Conservation (phyloP, 768 basidiomycete genomes). For the Calocybe cyanea region DNA sequence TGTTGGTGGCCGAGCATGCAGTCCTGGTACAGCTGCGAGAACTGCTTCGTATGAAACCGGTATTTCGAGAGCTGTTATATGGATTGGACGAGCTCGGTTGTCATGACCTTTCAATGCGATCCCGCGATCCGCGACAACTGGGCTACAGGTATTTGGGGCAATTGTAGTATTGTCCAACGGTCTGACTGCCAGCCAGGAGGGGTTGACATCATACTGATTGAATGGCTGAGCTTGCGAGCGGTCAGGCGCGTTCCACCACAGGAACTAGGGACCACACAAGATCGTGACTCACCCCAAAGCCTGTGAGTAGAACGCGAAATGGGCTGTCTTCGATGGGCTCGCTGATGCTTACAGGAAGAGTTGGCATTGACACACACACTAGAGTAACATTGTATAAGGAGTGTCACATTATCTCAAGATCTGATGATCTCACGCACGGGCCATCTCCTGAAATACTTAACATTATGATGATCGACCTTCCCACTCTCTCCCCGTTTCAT, state of each 20-base stretch:
- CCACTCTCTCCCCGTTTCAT: slow-evolving; percentile 42
- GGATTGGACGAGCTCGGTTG: slow-evolving; percentile 37
- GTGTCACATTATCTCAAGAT: slow-evolving; percentile 1
- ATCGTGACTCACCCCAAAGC: slow-evolving; percentile 46
- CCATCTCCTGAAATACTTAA: slow-evolving; percentile 5
- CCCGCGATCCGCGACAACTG: slow-evolving; percentile 21
- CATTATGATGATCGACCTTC: slow-evolving; percentile 28
- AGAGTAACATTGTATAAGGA: too few species aligned
- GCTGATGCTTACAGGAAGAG: slow-evolving; percentile 18
- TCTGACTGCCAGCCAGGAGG: slow-evolving; percentile 69
- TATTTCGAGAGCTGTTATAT: slow-evolving; percentile 56
- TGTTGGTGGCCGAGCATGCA: slow-evolving; percentile 61
- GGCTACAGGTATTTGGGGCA: slow-evolving; percentile 30
- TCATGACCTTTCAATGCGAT: slow-evolving; percentile 14
- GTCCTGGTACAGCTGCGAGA: slow-evolving; percentile 47
- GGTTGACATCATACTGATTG: slow-evolving; percentile 52
- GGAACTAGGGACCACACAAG: slow-evolving; percentile 1
- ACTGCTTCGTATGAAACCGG: slow-evolving; percentile 60
- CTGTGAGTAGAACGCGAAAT: slow-evolving; percentile 46
- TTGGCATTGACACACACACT: slow-evolving; percentile 27
- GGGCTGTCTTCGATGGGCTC: slow-evolving; percentile 27
- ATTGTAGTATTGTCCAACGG: slow-evolving; percentile 57
- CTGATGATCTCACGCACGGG: slow-evolving; percentile 19
- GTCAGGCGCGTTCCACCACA: slow-evolving; percentile 11
- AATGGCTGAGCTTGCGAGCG: slow-evolving; percentile 43